Percentiles rank a stretch among this genome's conserved stretches.
phyloP scores from a whole-genome alignment of 1,139 yeast species.

The Yamadazyma diospyri region DNA sequence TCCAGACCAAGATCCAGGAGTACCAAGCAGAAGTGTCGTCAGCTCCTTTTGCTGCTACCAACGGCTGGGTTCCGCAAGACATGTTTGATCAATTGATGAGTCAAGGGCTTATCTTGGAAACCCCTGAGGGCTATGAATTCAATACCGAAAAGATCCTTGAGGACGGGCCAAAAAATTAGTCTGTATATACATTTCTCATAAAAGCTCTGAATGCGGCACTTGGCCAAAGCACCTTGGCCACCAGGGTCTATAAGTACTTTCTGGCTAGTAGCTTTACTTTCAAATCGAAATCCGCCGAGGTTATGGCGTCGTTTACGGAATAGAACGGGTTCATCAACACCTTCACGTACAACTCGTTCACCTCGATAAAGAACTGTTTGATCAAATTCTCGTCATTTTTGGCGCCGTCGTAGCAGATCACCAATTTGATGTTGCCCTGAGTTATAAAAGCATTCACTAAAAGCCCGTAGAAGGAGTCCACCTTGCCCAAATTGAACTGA shows the following conservation, averaged over 20 bases:
- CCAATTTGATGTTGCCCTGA: slow-evolving; percentile 80
- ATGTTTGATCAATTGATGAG: slow-evolving; percentile 70
- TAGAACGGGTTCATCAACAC: slow-evolving; percentile 86
- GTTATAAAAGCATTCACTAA: slow-evolving; percentile 80
- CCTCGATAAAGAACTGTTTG: slow-evolving; percentile 77
- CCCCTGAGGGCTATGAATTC: slow-evolving; percentile 33
- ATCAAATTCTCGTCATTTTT: slow-evolving; percentile 65
- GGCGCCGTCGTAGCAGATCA: slow-evolving; percentile 63
- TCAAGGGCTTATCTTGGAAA: slow-evolving; percentile 55
- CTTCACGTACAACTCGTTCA: slow-evolving; percentile 85
- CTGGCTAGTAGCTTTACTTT: slow-evolving; percentile 70
- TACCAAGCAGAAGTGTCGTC: slow-evolving; percentile 67
- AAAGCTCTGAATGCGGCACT: too few relatives aligned
- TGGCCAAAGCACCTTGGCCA: too few relatives aligned
- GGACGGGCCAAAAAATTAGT: slow-evolving; percentile 12
- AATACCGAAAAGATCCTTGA: slow-evolving; percentile 39
- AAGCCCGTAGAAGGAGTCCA: slow-evolving; percentile 84
- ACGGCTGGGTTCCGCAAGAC: slow-evolving; percentile 95
- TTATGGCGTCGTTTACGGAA: slow-evolving; percentile 68
- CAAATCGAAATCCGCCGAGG: slow-evolving; percentile 71
- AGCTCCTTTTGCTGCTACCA: slow-evolving; percentile 84
- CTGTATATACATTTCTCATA: too few relatives aligned
- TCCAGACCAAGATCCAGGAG: slow-evolving; percentile 55
- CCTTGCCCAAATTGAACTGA: slow-evolving; percentile 64
- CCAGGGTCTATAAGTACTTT: slow-evolving; percentile 69